phyloP scores from a whole-genome alignment of 768 basidiomycete species.

The Astraeus odoratus region DNA sequence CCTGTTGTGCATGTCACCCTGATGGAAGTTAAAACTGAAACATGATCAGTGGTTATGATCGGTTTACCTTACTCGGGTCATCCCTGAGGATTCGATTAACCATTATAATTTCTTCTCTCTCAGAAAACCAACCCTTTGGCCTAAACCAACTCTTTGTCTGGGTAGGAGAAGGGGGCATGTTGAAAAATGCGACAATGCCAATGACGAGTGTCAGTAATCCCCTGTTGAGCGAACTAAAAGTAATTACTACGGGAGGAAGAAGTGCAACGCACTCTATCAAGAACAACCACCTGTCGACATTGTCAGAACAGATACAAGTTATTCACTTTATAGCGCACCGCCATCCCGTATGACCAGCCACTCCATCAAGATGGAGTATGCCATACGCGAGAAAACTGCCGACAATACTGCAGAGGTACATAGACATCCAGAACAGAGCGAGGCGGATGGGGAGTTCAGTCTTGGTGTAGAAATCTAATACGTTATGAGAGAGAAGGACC shows the following conservation, averaged over 20 bases:
- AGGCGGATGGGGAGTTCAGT: conserved; percentile 50
- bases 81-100: conserved; percentile 57
- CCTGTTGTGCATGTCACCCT: conserved; percentile 68
- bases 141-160: conserved; percentile 53
- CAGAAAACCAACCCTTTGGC: conserved; percentile 58
- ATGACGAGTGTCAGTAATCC: conserved; percentile 46
- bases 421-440: conserved; percentile 49
- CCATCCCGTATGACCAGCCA: conserved; percentile 48
- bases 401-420: conserved; percentile 38
- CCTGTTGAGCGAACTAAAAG: conserved; percentile 22
- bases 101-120: conserved; percentile 53
- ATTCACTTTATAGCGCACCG: conserved; percentile 22
- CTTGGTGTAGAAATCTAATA: conserved; percentile 45
- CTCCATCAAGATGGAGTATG: conserved; percentile 52
- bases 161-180: conserved; percentile 54
- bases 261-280: conserved; percentile 36
- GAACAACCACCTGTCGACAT: conserved; percentile 43
- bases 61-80: conserved; percentile 49
- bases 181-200: conserved; percentile 49
- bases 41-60: neutral
- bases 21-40: neutral
- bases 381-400: conserved; percentile 55
- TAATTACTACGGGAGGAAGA: conserved; percentile 34
- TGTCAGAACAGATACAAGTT: neutral
- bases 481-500: neutral